Evolutionary conservation across 2,329 filamentous ascomycete genomes (phyloP).

Genomic region (Colletotrichum gigasporum): DNA sequence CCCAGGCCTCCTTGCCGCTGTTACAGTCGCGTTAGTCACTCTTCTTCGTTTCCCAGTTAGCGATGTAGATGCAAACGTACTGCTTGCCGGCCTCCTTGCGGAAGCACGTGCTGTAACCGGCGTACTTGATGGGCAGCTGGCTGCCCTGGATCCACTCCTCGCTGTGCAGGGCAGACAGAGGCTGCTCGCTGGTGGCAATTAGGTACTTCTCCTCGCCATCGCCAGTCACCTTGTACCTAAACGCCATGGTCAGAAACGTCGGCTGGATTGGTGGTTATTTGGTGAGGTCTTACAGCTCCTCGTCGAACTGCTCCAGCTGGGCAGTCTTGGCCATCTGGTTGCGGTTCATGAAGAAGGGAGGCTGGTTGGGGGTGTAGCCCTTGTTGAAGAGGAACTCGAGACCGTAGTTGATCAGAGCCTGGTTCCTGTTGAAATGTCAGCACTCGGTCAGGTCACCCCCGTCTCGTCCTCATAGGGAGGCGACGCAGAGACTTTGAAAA

Average conservation of each 20-base stretch:
- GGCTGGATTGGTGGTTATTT: neutral
- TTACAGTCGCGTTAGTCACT: neutral
- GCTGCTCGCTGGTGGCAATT: slow-evolving; percentile 83
- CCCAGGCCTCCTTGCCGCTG: slow-evolving; percentile 87
- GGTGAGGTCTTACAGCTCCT: slow-evolving; percentile 69
- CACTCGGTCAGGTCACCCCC: slow-evolving; percentile 29
- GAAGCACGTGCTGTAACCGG: slow-evolving; percentile 95
- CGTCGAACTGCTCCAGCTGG: slow-evolving; percentile 96
- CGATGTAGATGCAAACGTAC: slow-evolving; percentile 57
- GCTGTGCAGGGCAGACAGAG: slow-evolving; percentile 90
- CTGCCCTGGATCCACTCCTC: slow-evolving; percentile 90
- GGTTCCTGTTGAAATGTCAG: slow-evolving; percentile 61
- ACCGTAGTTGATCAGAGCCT: slow-evolving; percentile 94
- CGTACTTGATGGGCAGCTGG: slow-evolving; percentile 90
- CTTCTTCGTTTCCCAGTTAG: neutral
- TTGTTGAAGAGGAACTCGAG: slow-evolving; percentile 85
- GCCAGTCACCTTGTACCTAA: slow-evolving; percentile 88
- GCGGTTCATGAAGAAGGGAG: slow-evolving; percentile 34
- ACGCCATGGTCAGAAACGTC: no score
- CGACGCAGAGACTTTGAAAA: neutral
- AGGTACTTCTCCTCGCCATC: slow-evolving; percentile 88
- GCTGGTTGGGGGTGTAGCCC: slow-evolving; percentile 73
- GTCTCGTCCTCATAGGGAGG: neutral
- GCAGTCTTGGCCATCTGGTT: slow-evolving; percentile 98
- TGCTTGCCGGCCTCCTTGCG: slow-evolving; percentile 91